Evolutionary conservation across 78 protist species (phyloP), one percentile per base, ranked within the genome.

Genomic region (Tieghemostelium lacteum): DNA sequence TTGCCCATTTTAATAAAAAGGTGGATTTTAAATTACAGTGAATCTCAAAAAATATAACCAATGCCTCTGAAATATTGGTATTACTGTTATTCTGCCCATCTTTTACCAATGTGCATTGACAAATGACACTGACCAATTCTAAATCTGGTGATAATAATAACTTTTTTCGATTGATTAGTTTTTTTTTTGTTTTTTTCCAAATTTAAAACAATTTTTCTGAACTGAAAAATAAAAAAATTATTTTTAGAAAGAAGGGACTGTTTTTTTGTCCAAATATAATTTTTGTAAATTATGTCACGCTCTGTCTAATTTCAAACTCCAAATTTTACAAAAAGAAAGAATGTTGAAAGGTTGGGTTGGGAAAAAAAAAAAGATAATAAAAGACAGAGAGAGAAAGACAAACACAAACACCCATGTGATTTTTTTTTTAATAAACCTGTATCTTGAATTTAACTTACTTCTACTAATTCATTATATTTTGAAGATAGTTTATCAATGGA

Each of bases 61-160:
- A 52, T 28, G 26, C 22, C 28, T 77, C 87, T 64, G 87, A 64
- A 10, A 77, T 65, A 52, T 77, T 67, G 2, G 52, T 64, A 10
- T 45, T 45, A 19, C 60, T 62, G 42, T 65, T 77, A 22, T 42
- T 55, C 3, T 22, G 37, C 39, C 71, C 57, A n/a, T 80, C 88
- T 67, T 58, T 64, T 20, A 80, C 88, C 29, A 80, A 29, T 55
- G 74, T 80, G 2, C 54, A 45, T 31, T 75, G 66, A 39, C 88
- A 80, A 42, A 80, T 55, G 52, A 71, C 20, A 54, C 57, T 65
- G 28, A 80, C 76, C 28, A 80, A 50, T 33, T 80, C 88, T 33
- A 80, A 57, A 65, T 80, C 75, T 55, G 87, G 76, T 36, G 88
- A 80, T 67, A 80, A 80, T 17, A 80, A 16, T 55, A 80, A 55